phyloP scores from a whole-genome alignment of 2,329 filamentous ascomycete species.

The Pseudogymnoascus sp. region DNA sequence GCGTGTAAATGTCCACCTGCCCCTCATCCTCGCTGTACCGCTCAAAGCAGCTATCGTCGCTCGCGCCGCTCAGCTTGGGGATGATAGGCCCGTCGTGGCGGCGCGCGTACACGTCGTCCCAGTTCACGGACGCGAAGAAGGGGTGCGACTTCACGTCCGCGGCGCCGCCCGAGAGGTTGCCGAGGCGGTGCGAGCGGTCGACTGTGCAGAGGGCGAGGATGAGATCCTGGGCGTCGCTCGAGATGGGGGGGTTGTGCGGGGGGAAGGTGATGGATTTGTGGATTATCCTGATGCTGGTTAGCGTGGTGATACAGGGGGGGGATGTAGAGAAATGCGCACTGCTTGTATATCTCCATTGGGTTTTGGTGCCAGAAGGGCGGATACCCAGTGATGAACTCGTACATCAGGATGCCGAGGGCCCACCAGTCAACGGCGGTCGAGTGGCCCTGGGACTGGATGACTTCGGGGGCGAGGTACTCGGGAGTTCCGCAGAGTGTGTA shows the following conservation, averaged over 20 bases:
- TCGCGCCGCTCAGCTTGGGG: constrained; percentile 62
- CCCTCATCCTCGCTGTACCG: constrained; percentile 67
- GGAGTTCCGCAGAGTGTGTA: constrained; percentile 79
- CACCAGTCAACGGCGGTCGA: constrained; percentile 78
- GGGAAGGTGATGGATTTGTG: constrained; percentile 71
- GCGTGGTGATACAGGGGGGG: too few relatives aligned
- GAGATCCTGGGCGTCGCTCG: constrained; percentile 61
- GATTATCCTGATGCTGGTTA: constrained; percentile 50
- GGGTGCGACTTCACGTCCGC: constrained; percentile 63
- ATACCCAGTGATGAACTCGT: constrained; percentile 77
- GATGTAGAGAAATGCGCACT: constrained; percentile 46
- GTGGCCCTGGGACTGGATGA: constrained; percentile 74
- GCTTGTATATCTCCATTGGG: constrained; percentile 78
- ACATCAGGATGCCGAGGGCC: constrained; percentile 75
- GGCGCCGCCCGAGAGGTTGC: constrained; percentile 69
- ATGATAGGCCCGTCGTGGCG: constrained; percentile 61
- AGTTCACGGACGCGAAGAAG: constrained; percentile 66
- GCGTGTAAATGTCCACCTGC: constrained; percentile 45
- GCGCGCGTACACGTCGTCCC: constrained; percentile 61
- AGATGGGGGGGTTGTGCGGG: constrained; percentile 54
- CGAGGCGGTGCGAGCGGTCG: constrained; percentile 67
- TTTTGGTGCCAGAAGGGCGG: constrained; percentile 84
- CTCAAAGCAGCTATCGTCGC: constrained; percentile 75
- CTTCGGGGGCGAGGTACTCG: constrained; percentile 76
- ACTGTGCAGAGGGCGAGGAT: constrained; percentile 70